These are phyloP conservation scores for Candida vaughaniae DNA, from an alignment of 805 yeast genomes.

Conservation along the genomic window DNA sequence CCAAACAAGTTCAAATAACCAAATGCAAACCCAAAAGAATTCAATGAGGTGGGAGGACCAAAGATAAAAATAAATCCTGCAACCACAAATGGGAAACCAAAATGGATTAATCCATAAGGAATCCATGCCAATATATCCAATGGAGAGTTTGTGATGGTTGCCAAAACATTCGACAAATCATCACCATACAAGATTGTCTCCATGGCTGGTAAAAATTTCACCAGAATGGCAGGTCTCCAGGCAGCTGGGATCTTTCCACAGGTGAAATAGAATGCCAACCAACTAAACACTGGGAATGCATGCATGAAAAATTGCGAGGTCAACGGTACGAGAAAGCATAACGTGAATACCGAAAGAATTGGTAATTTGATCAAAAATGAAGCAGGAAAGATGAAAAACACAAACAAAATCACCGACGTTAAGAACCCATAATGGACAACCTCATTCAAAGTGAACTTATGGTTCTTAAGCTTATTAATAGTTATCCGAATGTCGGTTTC, in stretches of 20 bases:
- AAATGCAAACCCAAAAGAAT: constrained; percentile 87
- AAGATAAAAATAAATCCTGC: constrained; percentile 76
- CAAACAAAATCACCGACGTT: constrained; percentile 53
- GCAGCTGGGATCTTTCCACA: constrained; percentile 69
- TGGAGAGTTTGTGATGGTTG: constrained; percentile 61
- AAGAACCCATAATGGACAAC: constrained; percentile 51
- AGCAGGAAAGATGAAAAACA: constrained; percentile 58
- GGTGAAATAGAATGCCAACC: constrained; percentile 81
- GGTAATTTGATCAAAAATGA: constrained; percentile 42
- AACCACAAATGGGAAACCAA: constrained; percentile 84
- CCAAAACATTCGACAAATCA: constrained; percentile 78
- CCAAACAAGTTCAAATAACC: constrained; percentile 93
- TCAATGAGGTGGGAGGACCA: constrained; percentile 86
- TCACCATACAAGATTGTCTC: constrained; percentile 93
- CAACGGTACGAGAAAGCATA: constrained; percentile 63
- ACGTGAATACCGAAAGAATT: constrained; percentile 39
- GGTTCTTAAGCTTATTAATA: constrained; percentile 40
- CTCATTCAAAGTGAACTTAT: constrained; percentile 48
- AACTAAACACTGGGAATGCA: constrained; percentile 79
- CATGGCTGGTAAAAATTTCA: constrained; percentile 83
- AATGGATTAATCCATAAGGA: constrained; percentile 91
- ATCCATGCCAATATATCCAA: constrained; percentile 91
- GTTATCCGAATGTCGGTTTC: constrained; percentile 46
- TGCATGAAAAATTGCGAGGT: constrained; percentile 81
- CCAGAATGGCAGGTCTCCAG: constrained; percentile 86